Evolutionary conservation across 371 early-diverging fungal genomes (phyloP), one percentile per base, ranked within the genome.

Genomic region (Encephalitozoon intestinalis): DNA sequence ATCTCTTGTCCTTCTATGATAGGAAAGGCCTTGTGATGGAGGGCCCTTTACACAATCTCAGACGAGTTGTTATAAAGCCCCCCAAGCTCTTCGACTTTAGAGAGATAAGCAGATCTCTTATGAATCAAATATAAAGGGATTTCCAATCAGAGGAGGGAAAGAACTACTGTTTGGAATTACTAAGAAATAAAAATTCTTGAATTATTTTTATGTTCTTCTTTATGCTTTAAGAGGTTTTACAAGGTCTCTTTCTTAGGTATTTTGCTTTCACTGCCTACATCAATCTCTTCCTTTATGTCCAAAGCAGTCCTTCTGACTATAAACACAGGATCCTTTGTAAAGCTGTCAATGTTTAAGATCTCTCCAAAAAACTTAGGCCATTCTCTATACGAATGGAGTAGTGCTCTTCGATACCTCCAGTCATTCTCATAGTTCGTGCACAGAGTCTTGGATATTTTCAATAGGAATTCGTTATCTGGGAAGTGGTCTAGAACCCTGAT

Each of bases 1-100:
- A 93, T 83, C 86, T 97, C 52, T 85, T 97, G 12, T 89, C 90
- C 28, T 91, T 90, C 75, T 97, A 90, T 88, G 93, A 94, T 84
- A 91, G 91, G 77, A 87, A 89, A 74, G 88, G 88, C 4, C 89
- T 91, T 58, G 86, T 97, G 30, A 94, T 94, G 2, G 96, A 97
- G 77, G 97, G 97, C 26, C 89, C 91, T 21, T 82, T 97, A 63
- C 89, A 87, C 79, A 91, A 92, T 75, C 87, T 95, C 34, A 92
- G 91, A 79, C 46, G 37, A 15, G 15, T 30, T 18, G 28, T 39
- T 18, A 34, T 58, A 58, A 46, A 46, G 49, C 49, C 49, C 3
- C 49, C 49, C 21, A 46, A 46, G 15, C 49, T 46, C 15, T 46
- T 46, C 21, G 49, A 46, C 7, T 46, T 46, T 15, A 46, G 21